phyloP scores from a whole-genome alignment of 2,329 filamentous ascomycete species.

The Aspergillus awamori region DNA sequence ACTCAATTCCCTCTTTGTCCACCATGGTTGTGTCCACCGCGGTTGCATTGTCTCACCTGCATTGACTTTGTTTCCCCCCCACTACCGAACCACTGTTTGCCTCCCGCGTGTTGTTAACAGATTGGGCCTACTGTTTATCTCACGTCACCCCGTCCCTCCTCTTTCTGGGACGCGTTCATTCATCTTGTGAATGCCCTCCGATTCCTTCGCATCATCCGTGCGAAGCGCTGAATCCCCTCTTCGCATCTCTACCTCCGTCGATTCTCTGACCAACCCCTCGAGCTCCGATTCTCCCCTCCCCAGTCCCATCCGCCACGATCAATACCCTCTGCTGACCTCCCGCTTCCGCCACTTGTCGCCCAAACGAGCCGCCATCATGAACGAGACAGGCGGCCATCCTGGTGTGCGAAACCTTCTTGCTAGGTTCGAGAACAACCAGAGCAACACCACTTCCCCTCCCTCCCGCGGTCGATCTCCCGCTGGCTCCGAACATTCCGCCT shows the following conservation, averaged over 20 bases:
- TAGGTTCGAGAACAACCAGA: constrained; percentile 75
- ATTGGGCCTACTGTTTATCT: constrained; percentile 22
- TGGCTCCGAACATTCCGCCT: constrained; percentile 44
- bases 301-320: constrained; percentile 6
- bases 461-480: constrained; percentile 72
- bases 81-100: constrained; percentile 8
- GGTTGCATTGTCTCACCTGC: constrained; percentile 10
- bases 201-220: not conserved
- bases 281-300: not conserved
- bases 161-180: constrained; percentile 8
- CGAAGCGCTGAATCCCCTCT: constrained; percentile 7
- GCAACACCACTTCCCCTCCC: constrained; percentile 61
- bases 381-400: constrained; percentile 30
- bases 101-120: constrained; percentile 8
- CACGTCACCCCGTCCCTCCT: constrained; percentile 21
- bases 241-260: constrained; percentile 3
- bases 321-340: constrained; percentile 9
- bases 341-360: not conserved
- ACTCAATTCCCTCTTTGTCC: constrained; percentile 5
- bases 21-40: constrained; percentile 10
- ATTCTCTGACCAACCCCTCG: constrained; percentile 3
- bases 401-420: constrained; percentile 75
- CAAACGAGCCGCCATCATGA: constrained; percentile 17
- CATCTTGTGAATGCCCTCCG: not conserved
- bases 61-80: constrained; percentile 13